Conservation (phyloP, 768 basidiomycete species). For the Rhodocollybia butyracea region DNA sequence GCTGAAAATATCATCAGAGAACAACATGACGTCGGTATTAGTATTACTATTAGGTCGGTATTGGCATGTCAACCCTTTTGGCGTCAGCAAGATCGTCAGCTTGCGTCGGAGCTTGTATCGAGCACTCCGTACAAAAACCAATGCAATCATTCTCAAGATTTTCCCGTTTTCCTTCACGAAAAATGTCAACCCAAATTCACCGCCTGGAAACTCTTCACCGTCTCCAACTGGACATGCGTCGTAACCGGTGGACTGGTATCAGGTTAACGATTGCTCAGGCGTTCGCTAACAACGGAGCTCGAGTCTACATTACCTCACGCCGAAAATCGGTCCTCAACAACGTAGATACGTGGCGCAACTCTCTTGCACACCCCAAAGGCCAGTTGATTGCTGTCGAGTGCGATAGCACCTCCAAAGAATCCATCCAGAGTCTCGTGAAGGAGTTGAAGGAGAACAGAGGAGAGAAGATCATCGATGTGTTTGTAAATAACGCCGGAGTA, state of each 20-base stretch:
- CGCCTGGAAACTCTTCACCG: too few relatives aligned
- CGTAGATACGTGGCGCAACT: conserved; percentile 1
- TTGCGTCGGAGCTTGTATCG: neutral
- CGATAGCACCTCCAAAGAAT: neutral
- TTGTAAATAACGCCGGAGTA: neutral
- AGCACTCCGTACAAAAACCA: too few relatives aligned
- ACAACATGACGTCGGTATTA: too few relatives aligned
- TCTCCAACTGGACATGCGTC: too few relatives aligned
- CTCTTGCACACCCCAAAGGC: neutral
- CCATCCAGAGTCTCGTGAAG: neutral
- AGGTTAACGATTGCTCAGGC: conserved; percentile 41
- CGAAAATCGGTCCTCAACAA: conserved; percentile 29
- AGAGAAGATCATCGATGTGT: neutral
- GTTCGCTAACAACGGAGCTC: conserved; percentile 39
- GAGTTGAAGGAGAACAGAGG: neutral
- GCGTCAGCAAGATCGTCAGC: too few relatives aligned
- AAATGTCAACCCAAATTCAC: neutral
- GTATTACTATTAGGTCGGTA: too few relatives aligned
- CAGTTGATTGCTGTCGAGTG: neutral
- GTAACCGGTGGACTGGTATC: conserved; percentile 16
- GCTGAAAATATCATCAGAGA: neutral
- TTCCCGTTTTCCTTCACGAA: neutral
- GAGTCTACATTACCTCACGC: conserved; percentile 37
- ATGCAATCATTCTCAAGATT: neutral
- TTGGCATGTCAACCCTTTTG: too few relatives aligned